Evolutionary conservation across 1,139 yeast genomes (phyloP), one percentile per base, ranked within the genome.

Genomic region (Komagataea norvegica): DNA sequence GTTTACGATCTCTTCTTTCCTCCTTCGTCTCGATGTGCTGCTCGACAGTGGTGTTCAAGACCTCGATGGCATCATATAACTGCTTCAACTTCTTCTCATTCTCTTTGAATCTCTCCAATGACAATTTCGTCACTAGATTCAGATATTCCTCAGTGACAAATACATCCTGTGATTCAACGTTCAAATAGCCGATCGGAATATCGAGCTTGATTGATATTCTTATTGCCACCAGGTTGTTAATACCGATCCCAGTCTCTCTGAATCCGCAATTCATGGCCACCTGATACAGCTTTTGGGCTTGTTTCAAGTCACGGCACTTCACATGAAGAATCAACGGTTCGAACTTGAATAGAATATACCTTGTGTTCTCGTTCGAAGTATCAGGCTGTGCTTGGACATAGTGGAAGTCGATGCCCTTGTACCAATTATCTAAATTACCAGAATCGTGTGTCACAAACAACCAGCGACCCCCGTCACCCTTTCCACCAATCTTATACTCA

Each of bases 401-500:
- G n/a, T 40, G 36, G 26, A 49, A 42, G 5, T 28, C 25, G 28
- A 45, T 25, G 19, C 33, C 15, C 24, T 61, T 51, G 57, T 73
- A 65, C 91, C 91, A 81, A 8, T 61, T 54, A 2, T 55, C 49
- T n/a, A 83, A 62, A 10, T 71, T 64, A 2, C 53, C 48, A 2
- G 71, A 65, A 32, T 79, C 77, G 55, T 86, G 96, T 0, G 87
- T 77, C 3, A 86, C 87, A 62, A 75, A 86, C n/a, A 85, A 53
- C 95, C 95, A 86, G 42, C 69, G 70, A 0, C 95, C 95, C 0
- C 95, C 95, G 38, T 77, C 74, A 3, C 95, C 95, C 53, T 86
- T 86, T n/a, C 93, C 85, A 2, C 94, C 93, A 10, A 81, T 70
- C 51, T 77, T 75, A 0, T 46, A 43, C 8, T 43, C 40, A 9